Evolutionary conservation across 768 basidiomycete species (phyloP).

Genomic region (Mycena venus): DNA sequence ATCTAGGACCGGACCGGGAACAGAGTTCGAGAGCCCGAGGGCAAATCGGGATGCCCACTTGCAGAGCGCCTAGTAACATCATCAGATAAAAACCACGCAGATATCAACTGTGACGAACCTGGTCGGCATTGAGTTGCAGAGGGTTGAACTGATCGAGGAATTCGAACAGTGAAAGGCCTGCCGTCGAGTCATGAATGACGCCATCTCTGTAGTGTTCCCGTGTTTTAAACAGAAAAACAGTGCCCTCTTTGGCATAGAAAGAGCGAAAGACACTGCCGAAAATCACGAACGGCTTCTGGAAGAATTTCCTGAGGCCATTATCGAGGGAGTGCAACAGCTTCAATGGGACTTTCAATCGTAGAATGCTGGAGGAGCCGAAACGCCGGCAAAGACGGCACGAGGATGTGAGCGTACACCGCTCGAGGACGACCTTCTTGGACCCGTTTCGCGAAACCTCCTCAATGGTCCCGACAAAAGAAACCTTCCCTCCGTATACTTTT

Average conservation of each 20-base stretch:
- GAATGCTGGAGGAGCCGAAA: constrained; percentile 71
- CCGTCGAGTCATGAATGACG: constrained; percentile 21
- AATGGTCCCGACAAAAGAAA: constrained; percentile 61
- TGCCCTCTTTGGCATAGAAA: constrained; percentile 72
- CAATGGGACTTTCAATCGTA: constrained; percentile 62
- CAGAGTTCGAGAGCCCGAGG: constrained; percentile 73
- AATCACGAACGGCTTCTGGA: constrained; percentile 65
- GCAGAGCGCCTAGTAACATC: constrained; percentile 60
- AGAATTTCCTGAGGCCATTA: constrained; percentile 53
- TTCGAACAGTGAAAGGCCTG: constrained; percentile 51
- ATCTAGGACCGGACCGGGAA: constrained; percentile 64
- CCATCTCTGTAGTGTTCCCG: constrained; percentile 54
- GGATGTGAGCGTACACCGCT: constrained; percentile 62
- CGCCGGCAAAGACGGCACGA: constrained; percentile 70
- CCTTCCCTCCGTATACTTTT: constrained; percentile 63
- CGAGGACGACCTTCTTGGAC: constrained; percentile 53
- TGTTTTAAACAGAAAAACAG: constrained; percentile 67
- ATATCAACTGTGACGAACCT: constrained; percentile 54
- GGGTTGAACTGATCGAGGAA: constrained; percentile 73
- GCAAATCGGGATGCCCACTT: constrained; percentile 77
- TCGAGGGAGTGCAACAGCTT: constrained; percentile 43
- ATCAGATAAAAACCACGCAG: not conserved
- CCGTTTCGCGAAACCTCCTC: constrained; percentile 22
- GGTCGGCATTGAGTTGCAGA: constrained; percentile 56
- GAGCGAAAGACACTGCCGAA: constrained; percentile 68